Percentiles rank a stretch among this genome's conserved stretches.
These are phyloP conservation scores for Agrocybe praecox DNA, from an alignment of 768 basidiomycete genomes.

Conservation along the genomic window DNA sequence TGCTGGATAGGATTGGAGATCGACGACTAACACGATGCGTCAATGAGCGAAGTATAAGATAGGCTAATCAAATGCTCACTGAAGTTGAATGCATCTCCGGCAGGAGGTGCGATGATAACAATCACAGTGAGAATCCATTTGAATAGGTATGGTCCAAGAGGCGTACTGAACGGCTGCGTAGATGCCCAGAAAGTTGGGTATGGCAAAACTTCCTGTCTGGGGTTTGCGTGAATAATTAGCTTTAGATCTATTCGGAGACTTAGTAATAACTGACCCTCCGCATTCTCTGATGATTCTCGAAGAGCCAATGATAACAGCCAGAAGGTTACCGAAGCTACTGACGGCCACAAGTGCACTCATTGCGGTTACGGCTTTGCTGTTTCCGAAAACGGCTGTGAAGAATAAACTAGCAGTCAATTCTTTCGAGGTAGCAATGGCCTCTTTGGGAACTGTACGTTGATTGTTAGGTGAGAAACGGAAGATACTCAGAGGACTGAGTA, in stretches of 20 bases:
- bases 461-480: background rate
- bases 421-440: slow-evolving; percentile 41
- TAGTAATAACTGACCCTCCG: slow-evolving; percentile 24
- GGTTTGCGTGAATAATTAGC: background rate
- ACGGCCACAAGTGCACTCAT: slow-evolving; percentile 40
- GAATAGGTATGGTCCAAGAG: slow-evolving; percentile 45
- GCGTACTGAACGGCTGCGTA: slow-evolving; percentile 54
- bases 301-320: slow-evolving; percentile 39
- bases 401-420: slow-evolving; percentile 51
- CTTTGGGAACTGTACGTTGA: slow-evolving; percentile 39
- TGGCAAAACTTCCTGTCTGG: slow-evolving; percentile 53
- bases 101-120: slow-evolving; percentile 48
- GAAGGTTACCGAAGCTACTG: slow-evolving; percentile 41
- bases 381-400: slow-evolving; percentile 52
- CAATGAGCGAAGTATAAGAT: background rate
- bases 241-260: background rate
- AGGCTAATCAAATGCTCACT: slow-evolving; percentile 23
- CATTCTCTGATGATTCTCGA: slow-evolving; percentile 49
- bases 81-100: slow-evolving; percentile 46
- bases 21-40: slow-evolving; percentile 26
- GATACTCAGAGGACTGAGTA: background rate
- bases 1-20: slow-evolving; percentile 40
- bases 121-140: slow-evolving; percentile 48
- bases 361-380: slow-evolving; percentile 32
- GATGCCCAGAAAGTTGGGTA: slow-evolving; percentile 52